phyloP scores from a whole-genome alignment of 768 basidiomycete species.

The Baorangia bicolor region DNA sequence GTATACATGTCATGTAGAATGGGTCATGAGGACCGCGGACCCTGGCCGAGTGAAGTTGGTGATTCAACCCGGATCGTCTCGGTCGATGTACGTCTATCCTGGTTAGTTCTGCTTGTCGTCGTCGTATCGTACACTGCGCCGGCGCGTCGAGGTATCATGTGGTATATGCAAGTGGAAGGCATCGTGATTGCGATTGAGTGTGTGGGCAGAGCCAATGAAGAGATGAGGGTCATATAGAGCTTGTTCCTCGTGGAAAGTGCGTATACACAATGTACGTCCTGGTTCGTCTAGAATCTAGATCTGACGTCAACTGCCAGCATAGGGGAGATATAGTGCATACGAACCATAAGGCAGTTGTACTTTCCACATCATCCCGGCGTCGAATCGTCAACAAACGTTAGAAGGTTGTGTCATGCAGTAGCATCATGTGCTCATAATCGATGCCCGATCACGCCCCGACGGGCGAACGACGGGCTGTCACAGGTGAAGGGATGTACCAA shows the following conservation, averaged over 20 bases:
- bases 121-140: constrained; percentile 26
- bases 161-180: background rate
- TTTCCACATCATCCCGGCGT: background rate
- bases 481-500: background rate
- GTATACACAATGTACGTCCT: background rate
- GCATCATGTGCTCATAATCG: background rate
- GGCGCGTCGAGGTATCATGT: constrained; percentile 8
- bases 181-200: background rate
- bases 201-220: background rate
- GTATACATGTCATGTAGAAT: constrained; percentile 1
- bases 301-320: background rate
- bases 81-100: background rate
- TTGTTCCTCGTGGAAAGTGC: background rate
- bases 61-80: background rate
- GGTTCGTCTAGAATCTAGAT: constrained; percentile 8
- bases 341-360: constrained; percentile 8
- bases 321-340: background rate
- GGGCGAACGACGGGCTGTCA: background rate
- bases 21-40: background rate
- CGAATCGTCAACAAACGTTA: constrained; percentile 6
- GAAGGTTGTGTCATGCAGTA: background rate
- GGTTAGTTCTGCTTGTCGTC: background rate
- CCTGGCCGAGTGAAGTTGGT: background rate
- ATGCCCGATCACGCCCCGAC: background rate
- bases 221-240: background rate